Base-by-base conservation (phyloP, 2,329 filamentous ascomycete species). In the Chrysoporthe austroafricana region DNA sequence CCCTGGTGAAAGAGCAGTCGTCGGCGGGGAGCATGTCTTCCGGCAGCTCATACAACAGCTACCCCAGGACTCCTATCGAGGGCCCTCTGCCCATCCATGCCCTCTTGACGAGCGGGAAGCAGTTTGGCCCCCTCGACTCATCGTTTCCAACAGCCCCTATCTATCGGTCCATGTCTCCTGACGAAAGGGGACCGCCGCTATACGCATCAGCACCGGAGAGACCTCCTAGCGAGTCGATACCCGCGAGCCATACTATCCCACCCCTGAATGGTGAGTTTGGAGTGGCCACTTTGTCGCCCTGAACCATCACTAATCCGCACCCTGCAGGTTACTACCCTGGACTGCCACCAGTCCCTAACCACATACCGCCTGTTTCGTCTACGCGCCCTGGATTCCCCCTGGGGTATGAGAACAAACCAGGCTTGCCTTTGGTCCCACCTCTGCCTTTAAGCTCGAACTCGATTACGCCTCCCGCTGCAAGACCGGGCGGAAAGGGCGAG, bases 41-140 rank as follows among this genome's bases (percentile, higher is more conserved):
- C 2, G 73, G 77, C 2, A 80, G 76, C 16, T 81, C 82, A 1
- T 70, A 68, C 26, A 63, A 60, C n/a, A 78, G 77, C 32, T 75
- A 75, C n/a, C 78, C 81, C 2, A 78, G 84, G 54, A 82, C 82
- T 4, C 80, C 82, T 0, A 80, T 82, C 59, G 85, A 87, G 48
- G 81, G 83, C 0, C 78, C 83, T 1, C 71, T 88, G 13, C 84
- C 86, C 1, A 87, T 88, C 34, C 85, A 87, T 70, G 81, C 85
- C 0, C 77, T 88, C 0, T 75, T 88, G 26, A 81, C 68, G 67
- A 69, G 63, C 69, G 64, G 58, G 70, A 69, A 72, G 71, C 72
- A 57, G 71, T 62, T 60, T 52, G 60, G 56, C 70, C 52, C 62
- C 61, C 48, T 62, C 67, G 54, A 63, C 63, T 39, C 59, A 62